Evolutionary conservation across 2,329 filamentous ascomycete genomes (phyloP).

Genomic region (Didymella glomerata): DNA sequence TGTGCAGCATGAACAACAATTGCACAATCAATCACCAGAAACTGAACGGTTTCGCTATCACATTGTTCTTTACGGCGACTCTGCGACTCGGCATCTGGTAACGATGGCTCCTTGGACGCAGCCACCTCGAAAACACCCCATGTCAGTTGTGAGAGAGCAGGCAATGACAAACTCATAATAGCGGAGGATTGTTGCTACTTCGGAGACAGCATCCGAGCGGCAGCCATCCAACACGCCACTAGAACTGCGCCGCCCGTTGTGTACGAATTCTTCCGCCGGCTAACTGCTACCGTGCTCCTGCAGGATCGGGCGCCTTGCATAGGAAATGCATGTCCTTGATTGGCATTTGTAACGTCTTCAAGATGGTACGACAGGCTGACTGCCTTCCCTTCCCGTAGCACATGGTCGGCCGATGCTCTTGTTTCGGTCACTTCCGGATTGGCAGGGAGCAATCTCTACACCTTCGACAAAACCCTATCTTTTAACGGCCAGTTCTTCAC

Average conservation of each 20-base stretch:
- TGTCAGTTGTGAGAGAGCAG: not conserved
- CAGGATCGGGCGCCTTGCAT: constrained; percentile 8
- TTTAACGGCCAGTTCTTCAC: not conserved
- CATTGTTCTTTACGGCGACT: not conserved
- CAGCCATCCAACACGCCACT: constrained; percentile 7
- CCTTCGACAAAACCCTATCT: not conserved
- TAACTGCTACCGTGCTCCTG: not conserved
- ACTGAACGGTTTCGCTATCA: not conserved
- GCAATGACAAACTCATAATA: not conserved
- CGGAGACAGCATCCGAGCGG: not conserved
- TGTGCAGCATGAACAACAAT: not conserved
- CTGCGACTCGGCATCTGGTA: not conserved
- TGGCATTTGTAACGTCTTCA: not conserved
- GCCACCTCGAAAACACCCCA: not conserved
- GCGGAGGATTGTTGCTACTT: not conserved
- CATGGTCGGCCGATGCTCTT: not conserved
- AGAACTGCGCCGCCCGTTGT: constrained; percentile 3
- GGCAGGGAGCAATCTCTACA: not conserved
- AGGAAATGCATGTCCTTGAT: not conserved
- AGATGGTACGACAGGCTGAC: not conserved
- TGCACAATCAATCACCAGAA: not conserved
- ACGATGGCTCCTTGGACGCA: not conserved
- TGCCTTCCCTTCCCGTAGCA: constrained; percentile 7
- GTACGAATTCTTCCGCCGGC: constrained; percentile 2
- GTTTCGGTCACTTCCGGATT: not conserved